Evolutionary conservation across 2,329 filamentous ascomycete genomes (phyloP).

Genomic region (Penicillium sp.): DNA sequence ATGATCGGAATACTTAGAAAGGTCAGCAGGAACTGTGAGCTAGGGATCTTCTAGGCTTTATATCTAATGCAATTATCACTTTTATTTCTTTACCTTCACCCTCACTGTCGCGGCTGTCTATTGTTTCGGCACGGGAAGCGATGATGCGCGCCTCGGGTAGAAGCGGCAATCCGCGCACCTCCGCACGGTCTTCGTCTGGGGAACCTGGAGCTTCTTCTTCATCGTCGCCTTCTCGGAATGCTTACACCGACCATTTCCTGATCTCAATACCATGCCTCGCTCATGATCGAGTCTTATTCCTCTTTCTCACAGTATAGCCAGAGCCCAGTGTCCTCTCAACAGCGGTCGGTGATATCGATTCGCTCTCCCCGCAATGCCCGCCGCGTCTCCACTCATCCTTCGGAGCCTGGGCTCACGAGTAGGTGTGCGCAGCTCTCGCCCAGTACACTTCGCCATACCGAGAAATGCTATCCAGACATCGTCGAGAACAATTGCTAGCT

Average conservation of each 20-base stretch:
- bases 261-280: too few relatives aligned
- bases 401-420: constrained; percentile 37
- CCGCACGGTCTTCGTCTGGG: constrained; percentile 31
- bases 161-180: constrained; percentile 48
- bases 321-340: too few relatives aligned
- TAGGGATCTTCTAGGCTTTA: not conserved
- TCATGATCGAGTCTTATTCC: too few relatives aligned
- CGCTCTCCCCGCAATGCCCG: constrained; percentile 39
- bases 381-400: constrained; percentile 39
- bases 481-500: constrained; percentile 61
- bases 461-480: constrained; percentile 8
- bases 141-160: constrained; percentile 38
- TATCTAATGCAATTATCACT: too few relatives aligned
- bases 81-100: not conserved
- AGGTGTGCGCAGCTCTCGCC: constrained; percentile 12
- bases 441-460: constrained; percentile 5
- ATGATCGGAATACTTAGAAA: not conserved
- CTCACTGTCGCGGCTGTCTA: not conserved
- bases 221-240: constrained; percentile 8
- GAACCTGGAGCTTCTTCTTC: constrained; percentile 17
- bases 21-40: too few relatives aligned
- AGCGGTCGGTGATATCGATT: too few relatives aligned
- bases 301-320: too few relatives aligned
- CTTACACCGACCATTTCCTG: too few relatives aligned
- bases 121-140: constrained; percentile 2